A percentile compares a stretch with the other conserved stretches of the same genome.
Evolutionary conservation across 768 basidiomycete species (phyloP).

Genomic region (Punctularia strigosozonata): DNA sequence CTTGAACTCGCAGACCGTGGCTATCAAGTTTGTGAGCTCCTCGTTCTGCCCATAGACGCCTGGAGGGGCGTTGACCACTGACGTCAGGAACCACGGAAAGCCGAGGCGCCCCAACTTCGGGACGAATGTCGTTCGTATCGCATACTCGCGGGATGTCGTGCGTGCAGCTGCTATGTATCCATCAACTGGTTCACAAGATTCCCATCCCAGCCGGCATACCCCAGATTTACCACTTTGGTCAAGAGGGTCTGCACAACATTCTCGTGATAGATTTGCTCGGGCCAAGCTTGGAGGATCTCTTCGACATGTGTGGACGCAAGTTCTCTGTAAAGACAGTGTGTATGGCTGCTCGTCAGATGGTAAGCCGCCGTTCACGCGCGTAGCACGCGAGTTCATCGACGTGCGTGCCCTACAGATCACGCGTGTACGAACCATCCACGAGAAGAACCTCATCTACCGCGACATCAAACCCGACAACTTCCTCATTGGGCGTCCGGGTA

Average conservation of each 20-base stretch:
- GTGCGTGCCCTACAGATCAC: constrained; percentile 46
- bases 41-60: too few species aligned
- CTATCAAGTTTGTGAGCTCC: constrained; percentile 95
- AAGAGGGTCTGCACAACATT: constrained; percentile 97
- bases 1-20: constrained; percentile 96
- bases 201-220: constrained; percentile 83
- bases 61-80: too few species aligned
- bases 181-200: too few species aligned
- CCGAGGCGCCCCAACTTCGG: constrained; percentile 93
- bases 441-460: constrained; percentile 98
- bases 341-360: constrained; percentile 98
- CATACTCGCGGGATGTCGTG: constrained; percentile 82
- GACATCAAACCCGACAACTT: constrained; percentile 99
- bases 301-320: constrained; percentile 98
- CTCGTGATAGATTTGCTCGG: constrained; percentile 97
- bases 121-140: constrained; percentile 98
- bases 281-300: constrained; percentile 92
- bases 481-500: constrained; percentile 87
- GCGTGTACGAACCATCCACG: constrained; percentile 95
- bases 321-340: constrained; percentile 98
- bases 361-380: constrained; percentile 23
- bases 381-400: constrained; percentile 5
- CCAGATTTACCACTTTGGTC: constrained; percentile 99
- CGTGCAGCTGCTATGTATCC: too few species aligned
- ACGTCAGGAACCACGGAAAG: constrained; percentile 83